Evolutionary conservation across 2,329 filamentous ascomycete genomes (phyloP), one percentile per base, ranked within the genome.

Genomic region (Paecilomyces niveus): DNA sequence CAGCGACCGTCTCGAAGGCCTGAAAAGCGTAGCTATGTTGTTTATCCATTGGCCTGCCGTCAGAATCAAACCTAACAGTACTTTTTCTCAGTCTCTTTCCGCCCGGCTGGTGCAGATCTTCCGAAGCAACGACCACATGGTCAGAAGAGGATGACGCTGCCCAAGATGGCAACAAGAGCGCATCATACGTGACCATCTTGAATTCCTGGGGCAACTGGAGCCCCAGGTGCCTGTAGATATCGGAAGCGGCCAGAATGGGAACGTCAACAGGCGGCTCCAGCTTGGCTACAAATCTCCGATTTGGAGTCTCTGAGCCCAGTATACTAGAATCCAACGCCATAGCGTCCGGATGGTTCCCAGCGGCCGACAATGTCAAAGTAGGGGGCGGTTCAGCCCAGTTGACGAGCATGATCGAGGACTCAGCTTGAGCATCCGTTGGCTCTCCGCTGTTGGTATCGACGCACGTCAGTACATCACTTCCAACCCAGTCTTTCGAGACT

Each of bases 21-120:
- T 78, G 74, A 55, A 79, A 76, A 1, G 71, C 74, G 59, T 78
- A 79, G 56, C 69, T 71, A 57, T 79, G 76, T n/a, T 66, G 64
- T 55, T 73, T 72, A 22, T 64, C 65, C 26, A 62, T 65, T 18
- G 64, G 62, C 21, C 68, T 61, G 8, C 69, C 71, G 11, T 68
- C 64, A 6, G 66, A 64, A 58, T 72, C 68, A 60, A 75, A 64
- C 1, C 66, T 61, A 45, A 68, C 63, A 7, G 78, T 67, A 8
- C 68, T 61, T 58, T 70, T 67, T 52, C 63, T 65, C 60, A 72
- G 72, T 56, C 70, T 71, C 56, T 66, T 72, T 32, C 70, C 68
- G 53, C 65, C 65, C 26, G 61, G 45, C 49, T 68, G 69, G 11
- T 67, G 61, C n/a, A 63, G 59, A 9, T 68, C 67, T 53, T 72